Evolutionary conservation across 768 basidiomycete genomes (phyloP), one percentile per base, ranked within the genome.

Genomic region (Mycena indigotica): DNA sequence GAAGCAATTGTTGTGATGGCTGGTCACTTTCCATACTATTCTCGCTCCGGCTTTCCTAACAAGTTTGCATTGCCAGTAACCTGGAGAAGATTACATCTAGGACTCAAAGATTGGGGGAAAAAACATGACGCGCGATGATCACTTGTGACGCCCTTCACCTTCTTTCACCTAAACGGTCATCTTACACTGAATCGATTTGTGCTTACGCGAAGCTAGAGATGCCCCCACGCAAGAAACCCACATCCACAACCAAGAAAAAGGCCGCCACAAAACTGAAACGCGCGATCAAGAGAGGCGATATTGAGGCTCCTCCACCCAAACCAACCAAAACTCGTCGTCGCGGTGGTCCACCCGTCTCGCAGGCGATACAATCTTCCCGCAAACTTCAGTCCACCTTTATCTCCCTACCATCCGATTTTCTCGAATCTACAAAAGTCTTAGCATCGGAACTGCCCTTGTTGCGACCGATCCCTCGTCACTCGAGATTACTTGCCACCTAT

Each of bases 261-360:
- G 85, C 82, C 2, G 83, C 90, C 56, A 79, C 86, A 6, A 85
- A 91, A 69, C 80, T 86, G 49, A 92, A 91, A 65, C 87, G 93
- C 23, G 93, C 94, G 3, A 73, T 89, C 28, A 95, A 95, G 70
- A 86, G 93, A 28, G 93, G 91, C 3, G 91, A 91, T 61, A 70
- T 77, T 12, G 46, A 24, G 3, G 73, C 78, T 15, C 60, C 77
- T 23, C 63, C 76, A 48, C 72, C 55, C 70, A 60, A 60, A 67
- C 52, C 56, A 71, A 61, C 67, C 70, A 65, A 60, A 73, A 69
- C 46, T 23, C 66, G 70, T 53, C 67, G 63, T 35, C n/a, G n/a
- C n/a, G n/a, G n/a, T n/a, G 69, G 72, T 50, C 63, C 62, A 28
- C 65, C 61, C 38, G 57, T 50, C 1, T 59, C 72, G 50, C 70